phyloP scores from a whole-genome alignment of 345 rosid genomes.

The Corchorus olitorius region DNA sequence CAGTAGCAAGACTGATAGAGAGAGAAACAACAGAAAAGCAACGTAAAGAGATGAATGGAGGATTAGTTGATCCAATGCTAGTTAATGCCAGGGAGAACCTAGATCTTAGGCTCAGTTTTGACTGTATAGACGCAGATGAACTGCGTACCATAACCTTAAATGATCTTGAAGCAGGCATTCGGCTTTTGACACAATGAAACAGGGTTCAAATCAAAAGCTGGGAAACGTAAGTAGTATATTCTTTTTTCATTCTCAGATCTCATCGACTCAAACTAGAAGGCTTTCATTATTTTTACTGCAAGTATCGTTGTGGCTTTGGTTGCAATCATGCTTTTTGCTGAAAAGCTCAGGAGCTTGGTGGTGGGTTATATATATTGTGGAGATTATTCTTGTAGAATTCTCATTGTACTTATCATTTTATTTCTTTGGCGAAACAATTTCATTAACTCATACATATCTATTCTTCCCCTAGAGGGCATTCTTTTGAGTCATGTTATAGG shows the following conservation, averaged over 20 bases:
- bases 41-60: constrained; percentile 94
- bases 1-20: constrained; percentile 65
- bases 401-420: neutral
- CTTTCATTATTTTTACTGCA: neutral
- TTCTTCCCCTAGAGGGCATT: constrained; percentile 1
- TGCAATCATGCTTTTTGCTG: neutral
- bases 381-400: constrained; percentile 15
- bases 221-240: constrained; percentile 2
- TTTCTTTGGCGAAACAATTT: neutral
- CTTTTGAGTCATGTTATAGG: neutral
- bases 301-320: neutral
- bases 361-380: neutral
- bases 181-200: constrained; percentile 45
- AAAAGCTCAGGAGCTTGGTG: constrained; percentile 8
- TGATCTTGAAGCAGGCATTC: constrained; percentile 76
- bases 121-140: constrained; percentile 72
- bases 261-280: constrained; percentile 12
- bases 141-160: constrained; percentile 66
- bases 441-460: constrained; percentile 4
- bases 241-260: neutral
- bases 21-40: constrained; percentile 76
- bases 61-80: constrained; percentile 78
- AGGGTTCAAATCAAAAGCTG: neutral
- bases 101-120: constrained; percentile 80
- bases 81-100: constrained; percentile 90